Percentiles rank a stretch among this genome's conserved stretches.
Evolutionary conservation across 2,329 filamentous ascomycete genomes (phyloP).

Genomic region (Botrytis deweyae): DNA sequence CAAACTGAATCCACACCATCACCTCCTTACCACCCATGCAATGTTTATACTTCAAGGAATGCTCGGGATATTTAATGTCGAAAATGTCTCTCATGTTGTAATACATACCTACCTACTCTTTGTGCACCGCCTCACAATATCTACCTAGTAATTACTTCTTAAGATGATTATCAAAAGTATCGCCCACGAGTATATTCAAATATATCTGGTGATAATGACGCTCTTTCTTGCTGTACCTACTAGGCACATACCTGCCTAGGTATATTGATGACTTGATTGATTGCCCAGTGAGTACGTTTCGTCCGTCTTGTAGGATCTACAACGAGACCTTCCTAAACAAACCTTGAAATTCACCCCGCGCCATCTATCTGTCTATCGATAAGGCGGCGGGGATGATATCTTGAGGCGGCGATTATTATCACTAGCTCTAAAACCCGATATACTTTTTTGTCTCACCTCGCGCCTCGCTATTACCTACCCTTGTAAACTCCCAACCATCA

Average conservation of each 20-base stretch:
- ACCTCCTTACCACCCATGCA: background rate
- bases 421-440: background rate
- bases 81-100: background rate
- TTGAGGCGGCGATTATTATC: slow-evolving; percentile 6
- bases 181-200: background rate
- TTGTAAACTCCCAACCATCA: slow-evolving; percentile 17
- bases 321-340: background rate
- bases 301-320: background rate
- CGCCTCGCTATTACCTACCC: slow-evolving; percentile 17
- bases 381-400: slow-evolving; percentile 22
- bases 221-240: background rate
- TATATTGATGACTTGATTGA: background rate
- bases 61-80: background rate
- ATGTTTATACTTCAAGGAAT: background rate
- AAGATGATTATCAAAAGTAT: background rate
- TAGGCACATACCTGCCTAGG: too few species aligned
- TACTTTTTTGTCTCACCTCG: slow-evolving; percentile 16
- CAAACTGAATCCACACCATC: background rate
- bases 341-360: slow-evolving; percentile 10
- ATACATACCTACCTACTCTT: background rate
- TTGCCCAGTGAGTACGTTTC: background rate
- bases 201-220: background rate
- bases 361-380: slow-evolving; percentile 27
- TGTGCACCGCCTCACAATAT: background rate
- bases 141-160: background rate